Percentiles rank a stretch among this genome's conserved stretches.
These are phyloP conservation scores for Ilyonectria mors-panacis DNA, from an alignment of 2,329 filamentous ascomycete genomes.

Conservation along the genomic window DNA sequence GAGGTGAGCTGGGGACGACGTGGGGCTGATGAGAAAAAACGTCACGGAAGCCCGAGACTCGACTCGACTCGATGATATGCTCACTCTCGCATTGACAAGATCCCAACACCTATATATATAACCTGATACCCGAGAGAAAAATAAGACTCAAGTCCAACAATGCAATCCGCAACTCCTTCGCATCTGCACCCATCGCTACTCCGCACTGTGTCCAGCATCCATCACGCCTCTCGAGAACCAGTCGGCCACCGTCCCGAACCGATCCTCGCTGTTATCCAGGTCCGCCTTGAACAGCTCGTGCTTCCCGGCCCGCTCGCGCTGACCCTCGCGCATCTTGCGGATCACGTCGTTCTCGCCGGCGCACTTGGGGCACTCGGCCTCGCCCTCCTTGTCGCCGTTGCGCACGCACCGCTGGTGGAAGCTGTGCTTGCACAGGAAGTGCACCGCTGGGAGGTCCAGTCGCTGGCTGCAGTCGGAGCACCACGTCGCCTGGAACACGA, in stretches of 20 bases:
- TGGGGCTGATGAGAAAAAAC: constrained; percentile 31
- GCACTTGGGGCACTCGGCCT: constrained; percentile 89
- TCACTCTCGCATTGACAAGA: constrained; percentile 27
- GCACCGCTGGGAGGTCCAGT: constrained; percentile 90
- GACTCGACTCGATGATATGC: neutral
- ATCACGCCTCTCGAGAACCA: constrained; percentile 97
- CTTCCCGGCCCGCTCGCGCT: constrained; percentile 87
- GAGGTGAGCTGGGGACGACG: constrained; percentile 23
- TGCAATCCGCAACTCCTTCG: constrained; percentile 37
- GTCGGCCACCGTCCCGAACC: constrained; percentile 91
- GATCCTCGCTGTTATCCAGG: constrained; percentile 81
- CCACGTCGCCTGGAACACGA: constrained; percentile 90
- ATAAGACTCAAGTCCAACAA: constrained; percentile 15
- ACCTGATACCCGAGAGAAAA: constrained; percentile 19
- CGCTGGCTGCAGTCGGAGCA: constrained; percentile 85
- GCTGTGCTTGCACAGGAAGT: constrained; percentile 97
- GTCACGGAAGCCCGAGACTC: neutral
- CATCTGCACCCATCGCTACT: constrained; percentile 39
- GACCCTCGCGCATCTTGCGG: constrained; percentile 85
- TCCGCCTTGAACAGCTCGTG: constrained; percentile 92
- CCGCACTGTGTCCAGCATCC: constrained; percentile 64
- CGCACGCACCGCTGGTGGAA: constrained; percentile 93
- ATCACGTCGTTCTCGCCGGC: constrained; percentile 89
- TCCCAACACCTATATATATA: constrained; percentile 28
- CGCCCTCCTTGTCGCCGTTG: constrained; percentile 66